Evolutionary conservation across 257 asterid species (phyloP).

Genomic region (Scutellaria barbata): DNA sequence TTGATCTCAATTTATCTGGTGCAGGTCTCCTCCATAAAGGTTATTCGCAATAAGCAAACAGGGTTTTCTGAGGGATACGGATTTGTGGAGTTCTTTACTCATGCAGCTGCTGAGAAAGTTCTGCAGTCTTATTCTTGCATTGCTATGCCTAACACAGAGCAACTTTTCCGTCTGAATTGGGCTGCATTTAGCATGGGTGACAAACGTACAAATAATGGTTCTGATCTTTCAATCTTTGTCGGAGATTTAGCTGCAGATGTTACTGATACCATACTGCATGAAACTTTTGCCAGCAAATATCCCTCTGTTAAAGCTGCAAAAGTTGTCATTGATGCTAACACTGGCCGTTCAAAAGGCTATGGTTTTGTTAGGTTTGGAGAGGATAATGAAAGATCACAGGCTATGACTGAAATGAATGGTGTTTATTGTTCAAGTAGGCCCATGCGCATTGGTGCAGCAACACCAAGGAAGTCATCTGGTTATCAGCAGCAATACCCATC

Average conservation of each 20-base stretch:
- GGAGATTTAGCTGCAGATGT: conserved; percentile 97
- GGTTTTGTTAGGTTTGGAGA: conserved; percentile 97
- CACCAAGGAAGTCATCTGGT: conserved; percentile 81
- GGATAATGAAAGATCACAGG: conserved; percentile 79
- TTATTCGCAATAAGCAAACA: conserved; percentile 90
- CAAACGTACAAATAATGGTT: conserved; percentile 71
- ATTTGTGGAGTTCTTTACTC: conserved; percentile 82
- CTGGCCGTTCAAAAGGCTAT: conserved; percentile 93
- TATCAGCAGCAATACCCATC: conserved; percentile 73
- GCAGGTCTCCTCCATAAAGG: conserved; percentile 86
- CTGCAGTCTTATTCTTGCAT: conserved; percentile 63
- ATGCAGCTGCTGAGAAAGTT: conserved; percentile 86
- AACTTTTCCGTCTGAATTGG: conserved; percentile 90
- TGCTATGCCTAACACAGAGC: conserved; percentile 84
- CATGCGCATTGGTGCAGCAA: conserved; percentile 93
- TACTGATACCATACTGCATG: conserved; percentile 78
- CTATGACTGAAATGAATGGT: conserved; percentile 90
- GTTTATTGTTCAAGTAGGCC: conserved; percentile 82
- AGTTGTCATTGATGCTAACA: conserved; percentile 83
- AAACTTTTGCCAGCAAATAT: conserved; percentile 68
- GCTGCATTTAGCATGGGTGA: conserved; percentile 97
- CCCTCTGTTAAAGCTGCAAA: conserved; percentile 92
- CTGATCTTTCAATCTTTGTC: conserved; percentile 89
- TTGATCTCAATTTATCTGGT: conserved; percentile 1
- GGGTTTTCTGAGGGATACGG: conserved; percentile 93